Evolutionary conservation across 108 stramenopile genomes (phyloP).

Genomic region (Chaetoceros tenuissimus): DNA sequence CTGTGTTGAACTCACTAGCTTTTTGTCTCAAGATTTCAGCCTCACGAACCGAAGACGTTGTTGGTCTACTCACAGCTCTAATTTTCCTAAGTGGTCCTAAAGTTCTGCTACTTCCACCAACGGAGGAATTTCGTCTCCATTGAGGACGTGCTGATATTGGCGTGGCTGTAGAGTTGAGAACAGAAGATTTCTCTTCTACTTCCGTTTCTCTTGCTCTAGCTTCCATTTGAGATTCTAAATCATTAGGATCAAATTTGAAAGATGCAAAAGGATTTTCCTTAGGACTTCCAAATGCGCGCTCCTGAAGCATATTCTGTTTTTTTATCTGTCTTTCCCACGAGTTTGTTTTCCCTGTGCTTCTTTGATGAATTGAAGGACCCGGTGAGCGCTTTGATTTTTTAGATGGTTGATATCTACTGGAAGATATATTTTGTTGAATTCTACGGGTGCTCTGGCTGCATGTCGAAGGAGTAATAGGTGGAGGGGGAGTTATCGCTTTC

Average conservation of each 20-base stretch:
- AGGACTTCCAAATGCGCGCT: slow-evolving; percentile 38
- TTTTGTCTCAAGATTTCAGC: no score
- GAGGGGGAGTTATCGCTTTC: slow-evolving; percentile 14
- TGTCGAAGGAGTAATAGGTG: slow-evolving; percentile 21
- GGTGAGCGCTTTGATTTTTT: slow-evolving; percentile 5
- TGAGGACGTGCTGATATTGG: no score
- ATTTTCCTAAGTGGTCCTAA: no score
- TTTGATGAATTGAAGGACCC: not conserved
- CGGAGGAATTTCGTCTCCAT: no score
- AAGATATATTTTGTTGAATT: slow-evolving; percentile 15
- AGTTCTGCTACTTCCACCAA: no score
- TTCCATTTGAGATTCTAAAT: slow-evolving; percentile 44
- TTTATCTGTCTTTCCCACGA: slow-evolving; percentile 14
- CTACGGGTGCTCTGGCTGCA: slow-evolving; percentile 19
- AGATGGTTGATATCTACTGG: not conserved
- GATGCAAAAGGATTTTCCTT: slow-evolving; percentile 69
- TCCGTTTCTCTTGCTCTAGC: slow-evolving; percentile 6
- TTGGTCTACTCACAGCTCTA: no score
- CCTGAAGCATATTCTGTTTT: slow-evolving; percentile 23
- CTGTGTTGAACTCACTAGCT: no score
- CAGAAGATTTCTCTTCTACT: not conserved
- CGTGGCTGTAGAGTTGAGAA: no score
- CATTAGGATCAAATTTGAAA: slow-evolving; percentile 80
- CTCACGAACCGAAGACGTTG: no score
- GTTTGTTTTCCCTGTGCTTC: slow-evolving; percentile 2